Percentiles rank a stretch among this genome's conserved stretches.
phyloP scores from a whole-genome alignment of 352 stramenopile genomes.

The Globisporangium megalacanthum region DNA sequence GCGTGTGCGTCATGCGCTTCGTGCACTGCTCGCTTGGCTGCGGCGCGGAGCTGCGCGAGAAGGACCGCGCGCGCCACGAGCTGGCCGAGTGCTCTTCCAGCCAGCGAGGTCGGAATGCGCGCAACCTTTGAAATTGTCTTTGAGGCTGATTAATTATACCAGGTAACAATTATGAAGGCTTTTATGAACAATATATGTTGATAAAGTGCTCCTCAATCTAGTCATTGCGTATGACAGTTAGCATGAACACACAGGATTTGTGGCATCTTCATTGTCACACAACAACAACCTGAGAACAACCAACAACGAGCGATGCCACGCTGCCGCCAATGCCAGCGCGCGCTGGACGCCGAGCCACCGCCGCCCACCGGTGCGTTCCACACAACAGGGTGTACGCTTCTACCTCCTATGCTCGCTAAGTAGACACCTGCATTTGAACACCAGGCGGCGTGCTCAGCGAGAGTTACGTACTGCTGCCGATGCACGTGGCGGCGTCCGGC shows the following conservation, averaged over 20 bases:
- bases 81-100: conserved; percentile 4
- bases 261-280: too few relatives aligned
- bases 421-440: not conserved
- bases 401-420: not conserved
- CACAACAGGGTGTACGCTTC: not conserved
- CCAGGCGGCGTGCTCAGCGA: conserved; percentile 40
- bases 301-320: conserved; percentile 9
- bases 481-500: conserved; percentile 45
- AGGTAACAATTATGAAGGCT: too few relatives aligned
- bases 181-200: too few relatives aligned
- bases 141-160: not conserved
- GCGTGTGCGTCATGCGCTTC: conserved; percentile 55
- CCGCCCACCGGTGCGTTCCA: conserved; percentile 23
- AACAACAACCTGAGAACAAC: conserved; percentile 4
- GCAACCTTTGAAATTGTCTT: not conserved
- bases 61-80: conserved; percentile 53
- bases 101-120: not conserved
- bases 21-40: conserved; percentile 44
- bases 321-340: conserved; percentile 28
- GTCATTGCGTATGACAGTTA: too few relatives aligned
- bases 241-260: too few relatives aligned
- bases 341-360: conserved; percentile 23
- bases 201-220: too few relatives aligned
- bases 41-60: conserved; percentile 55
- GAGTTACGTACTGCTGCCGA: conserved; percentile 72